These are phyloP conservation scores for Lotus japonicus DNA, from an alignment of 306 rosid species.

Conservation along the genomic window DNA sequence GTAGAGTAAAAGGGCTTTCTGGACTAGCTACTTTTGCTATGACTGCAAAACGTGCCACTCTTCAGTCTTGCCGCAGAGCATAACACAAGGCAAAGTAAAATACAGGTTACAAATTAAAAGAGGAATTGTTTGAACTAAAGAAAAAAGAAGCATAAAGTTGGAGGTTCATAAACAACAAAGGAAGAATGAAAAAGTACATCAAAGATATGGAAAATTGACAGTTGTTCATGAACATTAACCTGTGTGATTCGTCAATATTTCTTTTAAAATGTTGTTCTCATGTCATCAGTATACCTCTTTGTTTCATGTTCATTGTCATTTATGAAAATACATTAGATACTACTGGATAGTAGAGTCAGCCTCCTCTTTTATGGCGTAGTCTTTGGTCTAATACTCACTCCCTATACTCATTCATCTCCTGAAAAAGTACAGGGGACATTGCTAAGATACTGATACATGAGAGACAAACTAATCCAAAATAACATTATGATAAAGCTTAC, in stretches of 20 bases:
- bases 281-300: conserved; percentile 27
- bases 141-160: background rate
- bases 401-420: conserved; percentile 21
- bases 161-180: background rate
- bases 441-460: background rate
- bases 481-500: background rate
- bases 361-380: conserved; percentile 31
- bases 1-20: too few species aligned
- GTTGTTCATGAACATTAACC: conserved; percentile 9
- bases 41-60: background rate
- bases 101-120: background rate
- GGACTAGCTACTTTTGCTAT: too few species aligned
- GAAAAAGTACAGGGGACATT: background rate
- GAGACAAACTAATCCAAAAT: background rate
- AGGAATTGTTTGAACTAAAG: background rate
- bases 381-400: conserved; percentile 20
- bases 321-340: conserved; percentile 29
- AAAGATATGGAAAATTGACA: background rate
- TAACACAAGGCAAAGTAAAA: background rate
- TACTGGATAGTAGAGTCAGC: conserved; percentile 19
- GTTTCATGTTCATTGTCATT: conserved; percentile 34
- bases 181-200: background rate
- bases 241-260: conserved; percentile 4
- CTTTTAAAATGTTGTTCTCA: conserved; percentile 23
- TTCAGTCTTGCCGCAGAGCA: background rate